phyloP scores from a whole-genome alignment of 2,329 filamentous ascomycete species.

The Paraphoma sp. region DNA sequence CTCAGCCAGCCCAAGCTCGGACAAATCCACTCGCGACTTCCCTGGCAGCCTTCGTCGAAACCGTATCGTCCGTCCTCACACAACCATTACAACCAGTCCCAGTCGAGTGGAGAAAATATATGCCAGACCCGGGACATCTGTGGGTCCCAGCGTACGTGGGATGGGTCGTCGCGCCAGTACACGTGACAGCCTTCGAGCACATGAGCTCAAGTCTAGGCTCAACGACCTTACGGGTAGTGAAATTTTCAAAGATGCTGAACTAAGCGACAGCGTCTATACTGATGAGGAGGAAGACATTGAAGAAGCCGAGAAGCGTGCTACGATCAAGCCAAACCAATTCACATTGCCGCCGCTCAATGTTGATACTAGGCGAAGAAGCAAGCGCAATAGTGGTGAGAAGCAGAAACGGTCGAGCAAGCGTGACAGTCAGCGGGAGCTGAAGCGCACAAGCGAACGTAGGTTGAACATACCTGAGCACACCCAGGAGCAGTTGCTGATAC shows the following conservation, averaged over 20 bases:
- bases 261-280: constrained; percentile 41
- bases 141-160: constrained; percentile 5
- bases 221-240: constrained; percentile 32
- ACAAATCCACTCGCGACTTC: constrained; percentile 14
- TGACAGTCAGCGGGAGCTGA: constrained; percentile 25
- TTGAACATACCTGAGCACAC: background rate
- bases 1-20: constrained; percentile 14
- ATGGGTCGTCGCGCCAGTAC: constrained; percentile 21
- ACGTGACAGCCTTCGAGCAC: constrained; percentile 25
- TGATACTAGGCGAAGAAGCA: constrained; percentile 17
- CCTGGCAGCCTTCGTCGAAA: constrained; percentile 34
- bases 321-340: constrained; percentile 28
- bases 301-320: constrained; percentile 28
- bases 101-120: constrained; percentile 20
- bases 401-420: constrained; percentile 16
- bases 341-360: constrained; percentile 30
- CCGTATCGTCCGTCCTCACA: constrained; percentile 16
- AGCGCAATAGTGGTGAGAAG: constrained; percentile 18
- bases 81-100: constrained; percentile 17
- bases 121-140: constrained; percentile 20
- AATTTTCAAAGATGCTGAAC: constrained; percentile 38
- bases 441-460: constrained; percentile 30
- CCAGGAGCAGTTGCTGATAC: background rate
- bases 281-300: constrained; percentile 36
- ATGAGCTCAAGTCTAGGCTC: constrained; percentile 29